These are phyloP conservation scores for Angomonas ambiguus DNA, from an alignment of 208 protist species.

Conservation along the genomic window DNA sequence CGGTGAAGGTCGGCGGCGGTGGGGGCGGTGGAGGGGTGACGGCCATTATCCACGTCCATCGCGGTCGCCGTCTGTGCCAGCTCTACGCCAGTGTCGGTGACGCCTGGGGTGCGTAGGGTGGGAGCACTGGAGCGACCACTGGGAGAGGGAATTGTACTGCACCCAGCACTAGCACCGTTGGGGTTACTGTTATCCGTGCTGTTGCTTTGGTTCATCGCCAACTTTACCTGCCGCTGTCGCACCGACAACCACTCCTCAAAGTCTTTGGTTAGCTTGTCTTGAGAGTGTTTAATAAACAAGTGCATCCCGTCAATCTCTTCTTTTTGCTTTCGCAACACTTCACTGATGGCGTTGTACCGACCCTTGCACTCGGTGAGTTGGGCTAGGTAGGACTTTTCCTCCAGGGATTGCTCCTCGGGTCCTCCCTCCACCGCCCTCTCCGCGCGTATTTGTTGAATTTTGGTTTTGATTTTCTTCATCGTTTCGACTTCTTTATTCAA, in stretches of 20 bases:
- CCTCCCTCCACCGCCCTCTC: slow-evolving; percentile 71
- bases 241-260: slow-evolving; percentile 84
- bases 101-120: neutral
- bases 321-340: slow-evolving; percentile 56
- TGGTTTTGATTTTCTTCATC: slow-evolving; percentile 67
- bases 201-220: slow-evolving; percentile 15
- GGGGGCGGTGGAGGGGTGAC: neutral
- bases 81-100: neutral
- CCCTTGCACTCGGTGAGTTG: slow-evolving; percentile 29
- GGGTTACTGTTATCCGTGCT: neutral
- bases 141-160: too few relatives aligned
- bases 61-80: too few relatives aligned
- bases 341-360: slow-evolving; percentile 48
- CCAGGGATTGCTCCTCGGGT: neutral
- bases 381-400: slow-evolving; percentile 13
- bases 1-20: neutral
- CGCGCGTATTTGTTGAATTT: slow-evolving; percentile 72
- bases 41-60: too few relatives aligned
- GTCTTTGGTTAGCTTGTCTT: slow-evolving; percentile 76
- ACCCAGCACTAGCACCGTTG: too few relatives aligned
- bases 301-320: slow-evolving; percentile 86
- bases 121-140: neutral
- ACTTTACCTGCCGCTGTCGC: slow-evolving; percentile 59
- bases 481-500: slow-evolving; percentile 65
- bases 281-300: slow-evolving; percentile 74